A percentile compares a stretch with the other conserved stretches of the same genome.
phyloP scores from a whole-genome alignment of 352 stramenopile species.

The Pythium rishiriense region DNA sequence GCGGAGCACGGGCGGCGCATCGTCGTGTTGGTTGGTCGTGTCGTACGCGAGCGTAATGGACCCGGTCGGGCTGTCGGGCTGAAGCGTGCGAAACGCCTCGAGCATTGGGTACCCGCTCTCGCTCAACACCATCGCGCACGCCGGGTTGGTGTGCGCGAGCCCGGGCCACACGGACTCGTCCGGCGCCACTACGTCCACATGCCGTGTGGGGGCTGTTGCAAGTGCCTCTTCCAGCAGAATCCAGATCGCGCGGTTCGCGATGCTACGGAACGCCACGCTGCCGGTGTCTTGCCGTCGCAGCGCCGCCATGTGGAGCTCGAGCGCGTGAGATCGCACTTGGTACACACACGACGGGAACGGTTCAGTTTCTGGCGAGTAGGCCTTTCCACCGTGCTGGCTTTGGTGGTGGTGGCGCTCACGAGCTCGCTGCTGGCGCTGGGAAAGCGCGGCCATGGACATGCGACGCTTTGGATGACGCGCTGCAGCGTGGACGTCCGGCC shows the following conservation, averaged over 20 bases:
- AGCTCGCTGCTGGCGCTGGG: background rate
- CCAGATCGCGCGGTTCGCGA: constrained; percentile 20
- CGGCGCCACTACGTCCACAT: background rate
- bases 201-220: background rate
- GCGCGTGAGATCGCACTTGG: constrained; percentile 18
- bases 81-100: constrained; percentile 23
- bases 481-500: constrained; percentile 1
- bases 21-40: background rate
- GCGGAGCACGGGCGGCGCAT: background rate
- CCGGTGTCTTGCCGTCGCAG: constrained; percentile 18
- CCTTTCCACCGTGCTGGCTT: background rate
- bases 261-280: background rate
- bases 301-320: constrained; percentile 19
- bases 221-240: constrained; percentile 32
- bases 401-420: background rate
- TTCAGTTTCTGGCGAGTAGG: background rate
- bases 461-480: constrained; percentile 27
- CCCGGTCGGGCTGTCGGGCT: constrained; percentile 20
- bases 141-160: constrained; percentile 7
- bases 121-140: constrained; percentile 16
- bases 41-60: constrained; percentile 22
- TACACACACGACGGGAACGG: constrained; percentile 1
- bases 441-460: constrained; percentile 23
- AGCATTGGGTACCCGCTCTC: constrained; percentile 25
- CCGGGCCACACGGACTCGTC: background rate